Conservation (phyloP, 1,139 yeast species). For the Lodderomyces parapsilosis region DNA sequence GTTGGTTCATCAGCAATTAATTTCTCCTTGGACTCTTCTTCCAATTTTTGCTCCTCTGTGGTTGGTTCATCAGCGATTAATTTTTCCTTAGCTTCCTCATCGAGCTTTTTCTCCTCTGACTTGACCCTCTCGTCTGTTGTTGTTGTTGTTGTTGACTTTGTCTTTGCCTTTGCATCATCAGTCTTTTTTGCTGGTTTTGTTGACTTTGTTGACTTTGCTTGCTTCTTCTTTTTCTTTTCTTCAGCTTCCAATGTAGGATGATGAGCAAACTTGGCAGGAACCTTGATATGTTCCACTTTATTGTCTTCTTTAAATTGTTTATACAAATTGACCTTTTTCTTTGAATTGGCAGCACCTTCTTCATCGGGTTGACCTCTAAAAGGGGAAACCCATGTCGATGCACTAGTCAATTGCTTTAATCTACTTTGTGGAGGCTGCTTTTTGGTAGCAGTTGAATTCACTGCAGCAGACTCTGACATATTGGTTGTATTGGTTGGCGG, state of each 20-base stretch:
- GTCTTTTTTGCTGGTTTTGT: slow-evolving; percentile 13
- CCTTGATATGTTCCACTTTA: slow-evolving; percentile 33
- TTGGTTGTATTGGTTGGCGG: neutral
- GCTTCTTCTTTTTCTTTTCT: slow-evolving; percentile 20
- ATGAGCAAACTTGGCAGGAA: slow-evolving; percentile 40
- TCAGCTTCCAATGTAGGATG: slow-evolving; percentile 45
- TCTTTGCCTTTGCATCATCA: slow-evolving; percentile 11
- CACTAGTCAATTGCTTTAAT: slow-evolving; percentile 40
- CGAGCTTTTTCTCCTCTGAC: slow-evolving; percentile 10
- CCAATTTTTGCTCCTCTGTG: slow-evolving; percentile 2
- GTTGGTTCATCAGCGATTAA: slow-evolving; percentile 12
- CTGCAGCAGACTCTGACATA: slow-evolving; percentile 2
- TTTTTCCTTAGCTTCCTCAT: slow-evolving; percentile 9
- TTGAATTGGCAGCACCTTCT: slow-evolving; percentile 11
- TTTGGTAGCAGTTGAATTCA: neutral
- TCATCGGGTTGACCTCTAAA: slow-evolving; percentile 34
- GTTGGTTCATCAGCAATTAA: slow-evolving; percentile 9
- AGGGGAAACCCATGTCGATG: slow-evolving; percentile 52
- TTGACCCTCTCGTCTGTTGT: slow-evolving; percentile 12
- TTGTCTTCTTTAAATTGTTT: slow-evolving; percentile 38
- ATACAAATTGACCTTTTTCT: slow-evolving; percentile 24
- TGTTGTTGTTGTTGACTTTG: slow-evolving; percentile 17
- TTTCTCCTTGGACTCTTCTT: no score
- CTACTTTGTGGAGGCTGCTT: slow-evolving; percentile 16
- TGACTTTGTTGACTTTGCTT: slow-evolving; percentile 21